Percentiles rank a stretch among this genome's conserved stretches.
These are phyloP conservation scores for Piper longum DNA, from an alignment of 164 flowering plant species.

Conservation along the genomic window DNA sequence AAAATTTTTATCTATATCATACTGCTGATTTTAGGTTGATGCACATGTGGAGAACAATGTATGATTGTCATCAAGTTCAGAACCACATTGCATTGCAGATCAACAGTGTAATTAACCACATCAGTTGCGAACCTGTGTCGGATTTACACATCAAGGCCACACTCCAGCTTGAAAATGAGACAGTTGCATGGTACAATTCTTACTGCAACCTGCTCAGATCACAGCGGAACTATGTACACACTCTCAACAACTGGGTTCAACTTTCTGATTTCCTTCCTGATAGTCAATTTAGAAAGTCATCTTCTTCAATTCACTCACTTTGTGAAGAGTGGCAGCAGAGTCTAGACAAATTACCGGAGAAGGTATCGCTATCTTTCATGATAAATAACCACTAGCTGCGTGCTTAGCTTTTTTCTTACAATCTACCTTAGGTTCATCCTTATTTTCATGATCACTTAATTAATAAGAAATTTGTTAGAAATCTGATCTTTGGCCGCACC, in stretches of 20 bases:
- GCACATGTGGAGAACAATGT: constrained; percentile 80
- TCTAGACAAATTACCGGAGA: constrained; percentile 48
- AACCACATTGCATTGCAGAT: constrained; percentile 53
- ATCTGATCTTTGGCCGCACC: no score
- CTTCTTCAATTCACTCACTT: constrained; percentile 25
- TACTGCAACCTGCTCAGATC: constrained; percentile 48
- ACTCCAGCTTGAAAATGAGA: constrained; percentile 57
- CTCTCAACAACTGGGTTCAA: constrained; percentile 48
- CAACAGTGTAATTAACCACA: constrained; percentile 29
- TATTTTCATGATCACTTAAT: not conserved
- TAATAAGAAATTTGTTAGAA: no score
- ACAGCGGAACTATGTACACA: constrained; percentile 41
- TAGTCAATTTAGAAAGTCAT: constrained; percentile 15
- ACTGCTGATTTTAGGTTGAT: constrained; percentile 29
- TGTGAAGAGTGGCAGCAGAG: constrained; percentile 55
- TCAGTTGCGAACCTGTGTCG: constrained; percentile 39
- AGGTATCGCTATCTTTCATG: constrained; percentile 26
- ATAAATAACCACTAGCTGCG: not conserved
- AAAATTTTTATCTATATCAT: not conserved
- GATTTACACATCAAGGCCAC: constrained; percentile 57
- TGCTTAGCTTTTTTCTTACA: no score
- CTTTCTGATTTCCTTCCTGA: constrained; percentile 35
- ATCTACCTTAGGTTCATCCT: not conserved
- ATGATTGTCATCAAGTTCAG: constrained; percentile 64
- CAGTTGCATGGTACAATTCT: constrained; percentile 43